A percentile compares a stretch with the other conserved stretches of the same genome.
Conservation (phyloP, 352 stramenopile genomes). For the Globisporangium solare region DNA sequence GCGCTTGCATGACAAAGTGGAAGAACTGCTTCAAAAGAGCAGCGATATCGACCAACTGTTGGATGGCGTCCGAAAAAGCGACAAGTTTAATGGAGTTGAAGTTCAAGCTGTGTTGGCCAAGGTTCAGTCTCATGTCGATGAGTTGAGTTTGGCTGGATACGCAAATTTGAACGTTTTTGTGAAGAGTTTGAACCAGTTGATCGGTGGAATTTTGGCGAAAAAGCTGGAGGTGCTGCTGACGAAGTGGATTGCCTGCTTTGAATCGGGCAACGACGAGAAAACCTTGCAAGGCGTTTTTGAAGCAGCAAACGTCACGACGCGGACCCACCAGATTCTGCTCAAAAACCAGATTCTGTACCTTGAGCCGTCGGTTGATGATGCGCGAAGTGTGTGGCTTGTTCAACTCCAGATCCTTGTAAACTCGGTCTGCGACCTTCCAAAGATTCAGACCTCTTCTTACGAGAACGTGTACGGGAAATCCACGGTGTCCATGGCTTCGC, state of each 20-base stretch:
- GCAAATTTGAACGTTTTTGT: conserved; percentile 91
- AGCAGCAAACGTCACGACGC: conserved; percentile 39
- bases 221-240: conserved; percentile 65
- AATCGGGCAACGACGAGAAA: conserved; percentile 56
- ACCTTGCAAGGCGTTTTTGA: conserved; percentile 35
- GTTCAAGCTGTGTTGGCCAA: conserved; percentile 69
- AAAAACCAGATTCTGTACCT: conserved; percentile 97
- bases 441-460: conserved; percentile 84
- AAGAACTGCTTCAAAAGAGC: conserved; percentile 93
- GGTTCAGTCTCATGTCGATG: conserved; percentile 92
- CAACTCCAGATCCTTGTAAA: conserved; percentile 93
- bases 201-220: conserved; percentile 79
- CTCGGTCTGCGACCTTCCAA: conserved; percentile 91
- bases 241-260: conserved; percentile 74
- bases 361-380: conserved; percentile 92
- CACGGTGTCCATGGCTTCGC: conserved; percentile 52
- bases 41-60: conserved; percentile 91
- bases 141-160: conserved; percentile 94
- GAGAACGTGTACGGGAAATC: conserved; percentile 83
- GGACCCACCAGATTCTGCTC: conserved; percentile 92
- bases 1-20: conserved; percentile 97
- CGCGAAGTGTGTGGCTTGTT: conserved; percentile 83
- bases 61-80: conserved; percentile 51
- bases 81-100: conserved; percentile 48
- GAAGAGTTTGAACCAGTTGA: conserved; percentile 86